Base-by-base conservation (phyloP, 176 grass and related monocot genomes). In the Ananas comosus region DNA sequence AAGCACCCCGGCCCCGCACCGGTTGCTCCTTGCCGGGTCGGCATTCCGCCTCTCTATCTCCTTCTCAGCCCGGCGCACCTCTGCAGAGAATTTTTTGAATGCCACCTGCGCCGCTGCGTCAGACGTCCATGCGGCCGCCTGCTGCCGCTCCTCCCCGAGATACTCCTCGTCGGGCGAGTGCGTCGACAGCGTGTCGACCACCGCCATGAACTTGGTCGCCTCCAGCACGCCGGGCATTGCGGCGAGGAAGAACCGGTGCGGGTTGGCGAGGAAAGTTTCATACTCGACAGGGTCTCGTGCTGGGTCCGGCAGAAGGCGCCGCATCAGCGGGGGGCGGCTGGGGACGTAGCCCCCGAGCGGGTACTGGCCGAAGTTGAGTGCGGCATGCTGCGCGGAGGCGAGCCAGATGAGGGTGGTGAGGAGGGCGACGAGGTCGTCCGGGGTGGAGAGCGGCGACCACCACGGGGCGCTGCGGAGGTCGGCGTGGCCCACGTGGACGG, bases 131-230 rank as follows among this genome's bases (percentile, higher is more conserved):
- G 79, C 69, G 12, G 73, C 73, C 23, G 76, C 64, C 70, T 86
- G 80, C 72, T 86, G 82, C 25, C 74, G 76, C 9, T 80, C 80
- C 66, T 90, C 89, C 48, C 94, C 94, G 22, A 99, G 80, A 80
- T 99, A 99, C 81, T 93, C 94, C 86, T 99, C 94, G 76, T 99
- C 94, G 51, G 94, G 89, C 9, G 94, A 99, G 82, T 99, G 94
- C 68, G 89, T 99, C 65, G 94, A 93, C 66, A 99, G 77, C 18
- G 94, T 99, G 78, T 99, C 94, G 59, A 86, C 94, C 65, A 99
- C 94, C 24, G 94, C 94, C 94, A 99, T 99, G 81, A 93, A 93
- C 81, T 93, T 93, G 64, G 89, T 99, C 53, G 94, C 94, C 87
- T 99, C 90, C 58, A 99, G 80, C 51, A 93, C 85, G 23, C 89